Evolutionary conservation across 1,284 basidiomycete genomes (phyloP), one percentile per base, ranked within the genome.

Genomic region (Microbotryum saponariae): DNA sequence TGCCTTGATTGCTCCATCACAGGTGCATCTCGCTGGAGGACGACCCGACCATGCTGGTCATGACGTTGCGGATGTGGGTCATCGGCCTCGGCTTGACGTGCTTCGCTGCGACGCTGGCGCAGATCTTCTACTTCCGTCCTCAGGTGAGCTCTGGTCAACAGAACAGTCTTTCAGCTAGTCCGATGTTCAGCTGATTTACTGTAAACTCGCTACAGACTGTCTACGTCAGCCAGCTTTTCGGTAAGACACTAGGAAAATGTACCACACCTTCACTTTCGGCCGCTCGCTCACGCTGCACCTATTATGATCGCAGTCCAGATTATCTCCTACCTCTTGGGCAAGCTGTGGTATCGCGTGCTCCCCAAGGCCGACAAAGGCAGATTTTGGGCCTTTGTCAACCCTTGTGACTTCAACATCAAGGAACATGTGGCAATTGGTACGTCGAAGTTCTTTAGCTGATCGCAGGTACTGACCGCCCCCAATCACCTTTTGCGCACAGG

Each of bases 381-480:
- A 51, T 2, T 70, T 21, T 70, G 66, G 65, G 58, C 48, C 0
- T 67, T 70, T 65, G 53, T 70, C 25, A 70, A 70, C 65, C 69
- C 67, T 5, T 51, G 65, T 51, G 54, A 58, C 33, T 70, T 69
- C 67, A 70, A 66, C 51, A 51, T 69, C 51, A 70, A 70, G 58
- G 69, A 70, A 60, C 69, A 70, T 54, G 67, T 69, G 31, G 63
- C 67, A 12, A 65, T 69, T 44, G 37, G 37, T 42, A 42, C 14
- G 37, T 42, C 37, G 3, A 18, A 16, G 14, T 6, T 42, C 1
- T 14, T 18, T 10, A 42, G 37, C 37, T 42, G 37, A 42, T 18
- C 37, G 16, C 37, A 16, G 14, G 37, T 18, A 42, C 31, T 31
- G 31, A 31, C 31, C 31, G 31, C 9, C 31, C 31, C 31, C 31